phyloP scores from a whole-genome alignment of 2,329 filamentous ascomycete species.

The Dactylella cylindrospora region DNA sequence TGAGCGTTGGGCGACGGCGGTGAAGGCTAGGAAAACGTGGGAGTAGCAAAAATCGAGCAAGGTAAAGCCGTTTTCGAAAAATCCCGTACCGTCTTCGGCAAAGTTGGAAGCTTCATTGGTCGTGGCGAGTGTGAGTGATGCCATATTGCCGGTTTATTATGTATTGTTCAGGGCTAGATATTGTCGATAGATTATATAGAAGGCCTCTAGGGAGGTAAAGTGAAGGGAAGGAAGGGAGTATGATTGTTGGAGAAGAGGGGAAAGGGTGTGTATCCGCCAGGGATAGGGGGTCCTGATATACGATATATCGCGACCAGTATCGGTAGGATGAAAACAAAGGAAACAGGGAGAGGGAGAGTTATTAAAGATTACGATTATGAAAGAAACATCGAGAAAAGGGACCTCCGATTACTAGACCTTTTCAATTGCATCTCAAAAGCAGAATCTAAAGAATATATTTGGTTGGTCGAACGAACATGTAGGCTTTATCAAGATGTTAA shows the following conservation, averaged over 20 bases:
- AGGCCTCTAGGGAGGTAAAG: too few species aligned
- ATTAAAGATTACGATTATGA: background rate
- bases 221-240: constrained; percentile 8
- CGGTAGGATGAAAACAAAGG: background rate
- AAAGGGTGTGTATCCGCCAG: constrained; percentile 31
- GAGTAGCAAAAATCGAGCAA: constrained; percentile 11
- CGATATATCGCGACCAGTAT: too few species aligned
- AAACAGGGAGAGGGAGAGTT: background rate
- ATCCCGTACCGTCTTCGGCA: constrained; percentile 5
- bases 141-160: constrained; percentile 8
- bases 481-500: too few species aligned
- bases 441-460: too few species aligned
- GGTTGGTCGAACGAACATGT: too few species aligned
- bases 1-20: constrained; percentile 13
- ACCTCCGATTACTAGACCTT: too few species aligned
- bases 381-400: constrained; percentile 5
- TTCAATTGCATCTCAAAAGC: too few species aligned
- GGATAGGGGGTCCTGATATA: too few species aligned
- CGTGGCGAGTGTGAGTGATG: constrained; percentile 22
- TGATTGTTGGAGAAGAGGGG: background rate
- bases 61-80: constrained; percentile 10
- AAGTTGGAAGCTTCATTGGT: constrained; percentile 6
- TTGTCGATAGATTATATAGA: constrained; percentile 2
- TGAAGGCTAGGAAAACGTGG: constrained; percentile 19
- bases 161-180: background rate